Evolutionary conservation across 2,329 filamentous ascomycete genomes (phyloP).

Genomic region (Xylaria sp.): DNA sequence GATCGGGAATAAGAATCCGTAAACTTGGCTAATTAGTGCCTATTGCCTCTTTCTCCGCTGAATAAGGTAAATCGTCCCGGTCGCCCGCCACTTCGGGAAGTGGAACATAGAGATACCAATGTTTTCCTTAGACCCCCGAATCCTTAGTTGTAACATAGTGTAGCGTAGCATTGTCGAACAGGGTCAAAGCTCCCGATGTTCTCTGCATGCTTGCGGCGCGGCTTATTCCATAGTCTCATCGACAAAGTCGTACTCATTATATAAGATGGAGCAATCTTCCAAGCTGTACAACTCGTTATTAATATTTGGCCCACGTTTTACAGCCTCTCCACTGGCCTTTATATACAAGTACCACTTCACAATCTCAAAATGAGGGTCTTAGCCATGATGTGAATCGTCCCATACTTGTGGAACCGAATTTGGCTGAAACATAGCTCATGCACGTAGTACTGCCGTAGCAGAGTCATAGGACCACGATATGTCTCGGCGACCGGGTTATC

Average conservation of each 20-base stretch:
- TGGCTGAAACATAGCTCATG: slow-evolving; percentile 22
- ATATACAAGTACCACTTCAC: not conserved
- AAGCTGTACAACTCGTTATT: not conserved
- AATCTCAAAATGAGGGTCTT: slow-evolving; percentile 2
- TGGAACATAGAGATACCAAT: not conserved
- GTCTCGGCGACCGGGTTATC: not conserved
- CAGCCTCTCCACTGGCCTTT: not conserved
- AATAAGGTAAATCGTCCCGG: slow-evolving; percentile 8
- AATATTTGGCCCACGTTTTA: not conserved
- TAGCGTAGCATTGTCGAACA: not conserved
- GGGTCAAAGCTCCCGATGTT: not conserved
- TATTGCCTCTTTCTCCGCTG: not conserved
- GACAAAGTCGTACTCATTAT: not conserved
- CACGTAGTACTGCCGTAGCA: not conserved
- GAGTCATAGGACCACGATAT: slow-evolving; percentile 4
- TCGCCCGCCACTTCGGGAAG: not conserved
- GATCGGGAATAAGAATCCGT: not conserved
- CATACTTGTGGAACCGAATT: slow-evolving; percentile 18
- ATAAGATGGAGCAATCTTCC: not conserved
- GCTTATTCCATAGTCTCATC: not conserved
- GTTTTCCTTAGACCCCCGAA: not conserved
- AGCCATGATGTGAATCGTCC: slow-evolving; percentile 4
- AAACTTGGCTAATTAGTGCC: not conserved
- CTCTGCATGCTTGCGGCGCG: not conserved
- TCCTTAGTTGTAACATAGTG: not conserved